Evolutionary conservation across 2,329 filamentous ascomycete genomes (phyloP), one percentile per base, ranked within the genome.

Genomic region (Aurifilum marmelostoma): DNA sequence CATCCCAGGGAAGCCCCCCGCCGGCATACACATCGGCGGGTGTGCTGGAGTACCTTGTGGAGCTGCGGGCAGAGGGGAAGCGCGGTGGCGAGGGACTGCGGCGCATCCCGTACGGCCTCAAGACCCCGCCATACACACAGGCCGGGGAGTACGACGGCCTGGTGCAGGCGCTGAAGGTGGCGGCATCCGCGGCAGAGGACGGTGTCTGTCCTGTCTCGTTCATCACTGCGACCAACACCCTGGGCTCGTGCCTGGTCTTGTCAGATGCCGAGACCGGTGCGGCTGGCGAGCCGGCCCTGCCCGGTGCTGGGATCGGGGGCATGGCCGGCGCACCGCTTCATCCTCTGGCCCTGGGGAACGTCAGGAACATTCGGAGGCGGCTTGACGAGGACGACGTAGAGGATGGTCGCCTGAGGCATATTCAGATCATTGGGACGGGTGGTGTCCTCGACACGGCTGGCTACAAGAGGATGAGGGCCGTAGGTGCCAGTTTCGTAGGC

Each of bases 121-220:
- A 95, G 75, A 90, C 88, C 0, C 92, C 92, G 6, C 92, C 92
- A 0, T 94, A 93, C 74, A 94, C 91, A 0, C 87, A 93, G 75
- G 79, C 84, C 0, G 87, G 83, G 0, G 88, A 94, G 75, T 94
- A 91, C 75, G 76, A 80, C 0, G 82, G 80, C 24, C 78, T 94
- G 18, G 76, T 88, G 1, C 71, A 77, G 0, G 86, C 88, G 0
- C 78, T 94, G 7, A 73, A 71, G 3, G 11, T 37, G 34, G 34
- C 34, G 75, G n/a, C 74, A 0, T 75, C 72, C 1, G 72, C 73
- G 11, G 71, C 74, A n/a, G 69, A 72, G 71, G 69, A 43, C 7
- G 73, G 66, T 0, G 66, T 68, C 7, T 83, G 80, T 71, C 84
- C 84, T 0, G 77, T 92, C 1, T 86, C 84, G 58, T 94, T 94